Evolutionary conservation across 2,329 filamentous ascomycete genomes (phyloP), one percentile per base, ranked within the genome.

Genomic region (Talaromyces pinophilus): DNA sequence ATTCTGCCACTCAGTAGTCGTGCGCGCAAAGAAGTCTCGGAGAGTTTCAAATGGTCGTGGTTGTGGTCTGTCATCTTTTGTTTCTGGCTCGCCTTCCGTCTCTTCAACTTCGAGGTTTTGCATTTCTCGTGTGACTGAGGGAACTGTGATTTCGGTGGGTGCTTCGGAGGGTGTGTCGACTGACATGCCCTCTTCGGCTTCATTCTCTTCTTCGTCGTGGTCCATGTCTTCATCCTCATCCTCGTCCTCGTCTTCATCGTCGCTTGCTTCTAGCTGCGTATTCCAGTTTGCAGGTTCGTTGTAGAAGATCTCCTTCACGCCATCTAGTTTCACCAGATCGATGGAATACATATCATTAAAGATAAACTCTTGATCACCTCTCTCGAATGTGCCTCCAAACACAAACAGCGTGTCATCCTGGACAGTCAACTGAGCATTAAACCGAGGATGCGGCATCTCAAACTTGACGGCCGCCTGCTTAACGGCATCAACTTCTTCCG

Each of bases 311-410:
- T 97, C 91, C 76, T 93, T 94, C 70, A 95, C 94, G 3, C 95
- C 95, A 71, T 98, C 93, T 68, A 99, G 84, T 78, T 97, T 97
- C 67, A 90, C 93, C n/a, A 99, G 83, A 73, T 99, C 93, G 67
- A 98, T 88, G 1, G 92, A 90, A 79, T 96, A 96, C 78, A 99
- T 84, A 73, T 99, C 95, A 72, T 97, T 93, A 78, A 98, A 97
- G 0, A 93, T 98, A 73, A 91, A 97, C 78, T 99, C 95, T 25
- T 92, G 87, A 73, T 99, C 95, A 19, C 92, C 94, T 76, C 96
- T 95, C 76, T 99, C 95, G 73, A 91, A 97, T 0, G 94, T 99
- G 19, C 95, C 95, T 35, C 95, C 93, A 74, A 96, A 98, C 63
- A 98, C 92, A 79, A 94, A 99, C 0, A 98, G 84, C 8, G 92